Conservation (phyloP, 1,284 basidiomycete species). For the Malassezia cuniculi region DNA sequence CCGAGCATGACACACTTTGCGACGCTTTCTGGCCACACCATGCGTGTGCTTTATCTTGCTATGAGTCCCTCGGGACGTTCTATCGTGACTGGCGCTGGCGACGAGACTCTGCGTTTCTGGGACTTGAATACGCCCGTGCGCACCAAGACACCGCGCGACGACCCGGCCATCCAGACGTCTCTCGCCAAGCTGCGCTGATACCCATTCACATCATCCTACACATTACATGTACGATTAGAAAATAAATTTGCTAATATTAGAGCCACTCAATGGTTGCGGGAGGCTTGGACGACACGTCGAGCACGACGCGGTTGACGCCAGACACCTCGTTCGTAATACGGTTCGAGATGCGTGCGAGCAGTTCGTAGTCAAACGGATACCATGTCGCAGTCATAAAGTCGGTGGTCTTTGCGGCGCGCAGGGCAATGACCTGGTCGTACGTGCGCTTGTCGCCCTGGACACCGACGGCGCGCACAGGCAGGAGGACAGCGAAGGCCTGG, state of each 20-base stretch:
- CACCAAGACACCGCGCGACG: slow-evolving; percentile 20
- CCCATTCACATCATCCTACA: not conserved
- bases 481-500: slow-evolving; percentile 89
- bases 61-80: slow-evolving; percentile 95
- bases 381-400: slow-evolving; percentile 46
- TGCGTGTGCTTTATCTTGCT: slow-evolving; percentile 72
- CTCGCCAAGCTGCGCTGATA: slow-evolving; percentile 37
- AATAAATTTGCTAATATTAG: slow-evolving; percentile 12
- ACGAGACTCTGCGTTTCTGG: slow-evolving; percentile 92
- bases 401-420: slow-evolving; percentile 39
- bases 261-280: slow-evolving; percentile 57
- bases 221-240: not conserved
- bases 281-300: slow-evolving; percentile 90
- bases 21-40: slow-evolving; percentile 83
- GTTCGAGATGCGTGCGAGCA: slow-evolving; percentile 81
- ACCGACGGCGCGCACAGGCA: slow-evolving; percentile 93
- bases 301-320: slow-evolving; percentile 54
- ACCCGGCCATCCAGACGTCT: slow-evolving; percentile 29
- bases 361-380: slow-evolving; percentile 78
- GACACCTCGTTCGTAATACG: slow-evolving; percentile 94
- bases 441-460: slow-evolving; percentile 95
- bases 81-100: slow-evolving; percentile 92
- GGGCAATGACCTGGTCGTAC: slow-evolving; percentile 69
- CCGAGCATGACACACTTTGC: slow-evolving; percentile 62
- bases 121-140: slow-evolving; percentile 36